Conservation (phyloP, 257 asterid genomes). For the Oldenlandia corymbosa region DNA sequence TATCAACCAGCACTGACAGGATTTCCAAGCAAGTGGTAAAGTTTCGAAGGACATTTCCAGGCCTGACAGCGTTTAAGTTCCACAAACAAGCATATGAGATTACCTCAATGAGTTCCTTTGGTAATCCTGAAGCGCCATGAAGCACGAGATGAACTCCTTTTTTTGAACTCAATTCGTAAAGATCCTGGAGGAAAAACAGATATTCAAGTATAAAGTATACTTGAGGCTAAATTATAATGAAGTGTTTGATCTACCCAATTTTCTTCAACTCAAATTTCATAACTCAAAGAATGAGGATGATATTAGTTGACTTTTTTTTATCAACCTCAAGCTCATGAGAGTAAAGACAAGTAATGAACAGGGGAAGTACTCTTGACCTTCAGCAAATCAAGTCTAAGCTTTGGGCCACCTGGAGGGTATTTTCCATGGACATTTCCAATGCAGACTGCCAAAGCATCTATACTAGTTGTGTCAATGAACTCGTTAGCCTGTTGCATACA, state of each 20-base stretch:
- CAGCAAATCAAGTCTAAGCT: constrained; percentile 83
- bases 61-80: no score
- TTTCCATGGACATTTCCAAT: constrained; percentile 95
- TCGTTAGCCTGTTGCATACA: constrained; percentile 66
- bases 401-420: constrained; percentile 83
- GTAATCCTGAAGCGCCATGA: constrained; percentile 96
- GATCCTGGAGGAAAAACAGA: constrained; percentile 43
- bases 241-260: neutral
- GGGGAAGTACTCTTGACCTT: constrained; percentile 46
- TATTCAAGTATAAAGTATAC: neutral
- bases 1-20: neutral
- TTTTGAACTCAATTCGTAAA: constrained; percentile 56
- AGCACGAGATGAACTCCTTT: constrained; percentile 81
- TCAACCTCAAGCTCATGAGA: neutral
- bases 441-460: constrained; percentile 97
- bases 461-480: constrained; percentile 76
- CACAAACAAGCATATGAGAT: neutral
- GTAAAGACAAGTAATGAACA: constrained; percentile 5
- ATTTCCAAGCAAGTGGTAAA: no score
- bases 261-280: neutral
- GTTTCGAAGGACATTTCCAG: no score
- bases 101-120: constrained; percentile 73
- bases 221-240: neutral
- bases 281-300: neutral
- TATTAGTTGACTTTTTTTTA: neutral